These are phyloP conservation scores for Lasiodiplodia theobromae DNA, from an alignment of 2,329 filamentous ascomycete genomes.

Conservation along the genomic window DNA sequence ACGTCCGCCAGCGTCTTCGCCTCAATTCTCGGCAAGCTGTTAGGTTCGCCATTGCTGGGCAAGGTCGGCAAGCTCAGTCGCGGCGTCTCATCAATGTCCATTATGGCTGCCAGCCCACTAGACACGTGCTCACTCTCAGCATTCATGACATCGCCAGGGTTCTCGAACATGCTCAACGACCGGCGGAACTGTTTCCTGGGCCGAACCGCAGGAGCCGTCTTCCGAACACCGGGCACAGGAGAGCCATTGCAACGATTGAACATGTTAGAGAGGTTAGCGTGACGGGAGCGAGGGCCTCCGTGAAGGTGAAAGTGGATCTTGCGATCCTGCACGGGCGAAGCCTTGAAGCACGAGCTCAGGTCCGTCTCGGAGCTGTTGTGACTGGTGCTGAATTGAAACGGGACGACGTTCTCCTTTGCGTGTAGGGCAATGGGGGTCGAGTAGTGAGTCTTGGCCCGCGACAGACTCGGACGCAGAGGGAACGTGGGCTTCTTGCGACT, in stretches of 20 bases:
- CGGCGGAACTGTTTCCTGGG: conserved; percentile 86
- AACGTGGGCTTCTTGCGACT: conserved; percentile 39
- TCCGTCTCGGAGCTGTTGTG: conserved; percentile 57
- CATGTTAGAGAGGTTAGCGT: conserved; percentile 34
- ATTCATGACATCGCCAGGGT: conserved; percentile 86
- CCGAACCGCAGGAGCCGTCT: conserved; percentile 65
- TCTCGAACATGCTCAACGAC: conserved; percentile 97
- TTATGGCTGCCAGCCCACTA: conserved; percentile 73
- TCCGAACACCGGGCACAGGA: conserved; percentile 72
- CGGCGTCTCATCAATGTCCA: conserved; percentile 81
- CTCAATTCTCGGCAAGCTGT: conserved; percentile 87
- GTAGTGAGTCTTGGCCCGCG: conserved; percentile 76
- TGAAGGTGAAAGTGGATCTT: conserved; percentile 48
- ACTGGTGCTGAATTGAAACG: conserved; percentile 76
- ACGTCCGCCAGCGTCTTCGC: conserved; percentile 84
- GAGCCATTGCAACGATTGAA: conserved; percentile 73
- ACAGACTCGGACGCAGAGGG: conserved; percentile 76
- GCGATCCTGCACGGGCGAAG: conserved; percentile 77
- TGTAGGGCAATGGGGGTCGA: conserved; percentile 70
- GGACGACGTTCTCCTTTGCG: conserved; percentile 64
- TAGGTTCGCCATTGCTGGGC: conserved; percentile 77
- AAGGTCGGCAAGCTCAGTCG: conserved; percentile 84
- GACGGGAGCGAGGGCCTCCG: conserved; percentile 18
- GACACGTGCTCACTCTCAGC: conserved; percentile 67
- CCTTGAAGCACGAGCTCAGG: conserved; percentile 79